A percentile compares a stretch with the other conserved stretches of the same genome.
phyloP scores from a whole-genome alignment of 1,284 basidiomycete species.

The Leccinum proximum region DNA sequence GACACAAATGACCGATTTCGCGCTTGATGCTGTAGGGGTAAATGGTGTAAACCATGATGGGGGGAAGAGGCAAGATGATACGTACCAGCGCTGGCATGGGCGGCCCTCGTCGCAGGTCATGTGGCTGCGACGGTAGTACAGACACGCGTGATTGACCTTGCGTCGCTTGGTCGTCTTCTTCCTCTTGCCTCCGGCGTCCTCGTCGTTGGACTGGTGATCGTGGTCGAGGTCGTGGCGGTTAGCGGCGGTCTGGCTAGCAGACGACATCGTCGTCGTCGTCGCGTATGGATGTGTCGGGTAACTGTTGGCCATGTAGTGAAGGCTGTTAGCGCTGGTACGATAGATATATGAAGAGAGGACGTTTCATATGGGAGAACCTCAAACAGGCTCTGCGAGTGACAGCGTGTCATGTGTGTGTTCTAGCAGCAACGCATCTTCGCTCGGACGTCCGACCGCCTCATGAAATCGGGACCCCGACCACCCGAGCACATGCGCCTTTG shows the following conservation, averaged over 20 bases:
- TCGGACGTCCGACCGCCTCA: neutral
- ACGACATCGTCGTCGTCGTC: conserved; percentile 15
- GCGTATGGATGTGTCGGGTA: conserved; percentile 30
- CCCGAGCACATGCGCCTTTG: conserved; percentile 5
- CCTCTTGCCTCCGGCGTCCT: conserved; percentile 31
- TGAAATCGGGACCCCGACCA: conserved; percentile 27
- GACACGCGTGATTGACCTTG: conserved; percentile 89
- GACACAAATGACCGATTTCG: conserved; percentile 89
- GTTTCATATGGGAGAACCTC: conserved; percentile 24
- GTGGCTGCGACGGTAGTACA: conserved; percentile 72
- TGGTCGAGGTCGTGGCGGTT: conserved; percentile 21
- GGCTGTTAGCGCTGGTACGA: conserved; percentile 10
- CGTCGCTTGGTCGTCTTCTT: conserved; percentile 61
- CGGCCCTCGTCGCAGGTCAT: conserved; percentile 92
- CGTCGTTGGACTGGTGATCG: conserved; percentile 27
- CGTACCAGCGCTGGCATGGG: conserved; percentile 89
- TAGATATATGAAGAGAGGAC: conserved; percentile 14
- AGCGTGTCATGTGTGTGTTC: conserved; percentile 18
- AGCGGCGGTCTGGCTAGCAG: conserved; percentile 12
- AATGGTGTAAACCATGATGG: conserved; percentile 1
- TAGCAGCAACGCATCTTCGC: neutral
- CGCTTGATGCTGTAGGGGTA: conserved; percentile 60
- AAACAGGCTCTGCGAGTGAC: conserved; percentile 22
- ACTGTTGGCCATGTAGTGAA: conserved; percentile 21
- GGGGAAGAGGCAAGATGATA: conserved; percentile 14